Conservation (phyloP, 2,329 filamentous ascomycete genomes). For the Sporothrix globosa region DNA sequence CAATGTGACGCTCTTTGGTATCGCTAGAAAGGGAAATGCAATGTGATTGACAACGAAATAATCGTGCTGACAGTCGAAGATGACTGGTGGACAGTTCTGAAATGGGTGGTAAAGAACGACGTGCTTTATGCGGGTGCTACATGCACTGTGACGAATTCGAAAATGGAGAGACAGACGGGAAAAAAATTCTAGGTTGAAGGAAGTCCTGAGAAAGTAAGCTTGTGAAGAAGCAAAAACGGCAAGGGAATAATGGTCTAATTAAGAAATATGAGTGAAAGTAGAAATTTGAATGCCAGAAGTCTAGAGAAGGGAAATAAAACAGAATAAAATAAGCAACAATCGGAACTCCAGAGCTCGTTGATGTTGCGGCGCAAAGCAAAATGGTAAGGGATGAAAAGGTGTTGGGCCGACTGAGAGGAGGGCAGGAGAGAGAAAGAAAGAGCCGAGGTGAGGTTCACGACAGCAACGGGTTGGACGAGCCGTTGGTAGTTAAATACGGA, state of each 20-base stretch:
- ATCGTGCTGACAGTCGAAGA: not conserved
- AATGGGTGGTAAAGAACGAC: not conserved
- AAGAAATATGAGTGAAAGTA: conserved; percentile 15
- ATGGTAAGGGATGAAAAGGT: conserved; percentile 26
- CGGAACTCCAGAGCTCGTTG: conserved; percentile 36
- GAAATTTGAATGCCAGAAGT: conserved; percentile 1
- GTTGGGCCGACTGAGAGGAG: conserved; percentile 35
- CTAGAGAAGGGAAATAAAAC: conserved; percentile 4
- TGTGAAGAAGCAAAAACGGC: conserved; percentile 21
- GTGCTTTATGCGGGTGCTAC: conserved; percentile 25
- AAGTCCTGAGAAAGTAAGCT: not conserved
- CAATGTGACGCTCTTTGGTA: conserved; percentile 17
- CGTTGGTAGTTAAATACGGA: conserved; percentile 27
- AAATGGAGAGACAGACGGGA: conserved; percentile 30
- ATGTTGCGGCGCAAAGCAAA: conserved; percentile 22
- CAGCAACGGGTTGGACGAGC: conserved; percentile 27
- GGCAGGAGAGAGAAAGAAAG: conserved; percentile 33
- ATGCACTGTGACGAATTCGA: conserved; percentile 27
- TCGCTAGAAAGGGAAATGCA: conserved; percentile 18
- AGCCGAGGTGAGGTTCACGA: conserved; percentile 27
- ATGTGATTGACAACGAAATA: conserved; percentile 9
- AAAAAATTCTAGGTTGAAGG: not conserved
- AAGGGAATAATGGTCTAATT: not conserved
- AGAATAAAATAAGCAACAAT: conserved; percentile 27
- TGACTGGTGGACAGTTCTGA: not conserved